A percentile compares a stretch with the other conserved stretches of the same genome.
Evolutionary conservation across 805 yeast species (phyloP).

Genomic region (Suhomyces kilbournensis): DNA sequence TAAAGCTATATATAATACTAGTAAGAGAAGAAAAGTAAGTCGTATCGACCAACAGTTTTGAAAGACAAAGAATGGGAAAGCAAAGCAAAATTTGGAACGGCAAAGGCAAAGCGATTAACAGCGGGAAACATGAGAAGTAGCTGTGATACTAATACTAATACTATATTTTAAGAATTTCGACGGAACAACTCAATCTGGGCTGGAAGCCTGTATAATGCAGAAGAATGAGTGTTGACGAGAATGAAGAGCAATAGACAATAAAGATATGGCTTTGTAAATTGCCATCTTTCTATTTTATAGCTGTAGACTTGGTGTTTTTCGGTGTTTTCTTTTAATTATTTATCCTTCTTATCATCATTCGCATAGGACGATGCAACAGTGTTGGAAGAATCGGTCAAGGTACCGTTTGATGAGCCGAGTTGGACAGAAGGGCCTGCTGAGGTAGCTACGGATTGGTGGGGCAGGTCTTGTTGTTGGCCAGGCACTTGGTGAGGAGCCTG

Average conservation of each 20-base stretch:
- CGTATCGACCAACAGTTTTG: background rate
- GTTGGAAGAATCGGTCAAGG: background rate
- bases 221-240: background rate
- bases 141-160: background rate
- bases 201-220: background rate
- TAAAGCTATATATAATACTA: background rate
- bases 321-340: background rate
- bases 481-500: conserved; percentile 2
- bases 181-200: background rate
- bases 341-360: conserved; percentile 3
- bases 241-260: background rate
- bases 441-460: background rate
- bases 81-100: background rate
- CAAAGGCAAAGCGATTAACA: background rate
- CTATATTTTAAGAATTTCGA: background rate
- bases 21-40: background rate
- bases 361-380: background rate
- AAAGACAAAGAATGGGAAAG: background rate
- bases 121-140: background rate
- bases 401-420: background rate
- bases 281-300: background rate
- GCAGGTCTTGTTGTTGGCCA: conserved; percentile 2
- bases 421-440: background rate
- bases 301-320: background rate
- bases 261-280: background rate